Conservation (phyloP, 805 yeast species). For the Spathaspora hagerdaliae region DNA sequence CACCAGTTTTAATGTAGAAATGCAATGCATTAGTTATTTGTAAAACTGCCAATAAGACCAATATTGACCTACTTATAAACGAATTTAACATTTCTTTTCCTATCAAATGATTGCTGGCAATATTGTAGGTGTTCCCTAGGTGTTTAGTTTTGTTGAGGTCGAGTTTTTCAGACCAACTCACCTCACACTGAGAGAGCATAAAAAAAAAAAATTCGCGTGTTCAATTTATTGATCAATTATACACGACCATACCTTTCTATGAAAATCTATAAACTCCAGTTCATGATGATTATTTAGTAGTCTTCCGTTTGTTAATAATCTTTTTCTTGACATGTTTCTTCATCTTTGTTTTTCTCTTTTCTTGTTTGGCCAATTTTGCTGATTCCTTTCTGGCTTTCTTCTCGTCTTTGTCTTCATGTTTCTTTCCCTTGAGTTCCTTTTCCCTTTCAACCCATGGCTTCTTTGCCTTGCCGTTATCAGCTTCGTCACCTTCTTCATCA, state of each 20-base stretch:
- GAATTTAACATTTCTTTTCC: slow-evolving; percentile 5
- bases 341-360: slow-evolving; percentile 38
- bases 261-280: too few relatives aligned
- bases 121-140: slow-evolving; percentile 1
- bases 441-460: slow-evolving; percentile 40
- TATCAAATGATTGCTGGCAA: not conserved
- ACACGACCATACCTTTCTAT: too few relatives aligned
- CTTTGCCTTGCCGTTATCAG: slow-evolving; percentile 19
- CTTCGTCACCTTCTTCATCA: slow-evolving; percentile 26
- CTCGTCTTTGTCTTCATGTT: slow-evolving; percentile 51
- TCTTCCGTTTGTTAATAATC: slow-evolving; percentile 65
- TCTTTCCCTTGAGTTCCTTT: slow-evolving; percentile 60
- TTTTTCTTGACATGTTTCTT: slow-evolving; percentile 28
- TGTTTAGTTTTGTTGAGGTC: not conserved
- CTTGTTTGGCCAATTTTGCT: slow-evolving; percentile 27
- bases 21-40: slow-evolving; percentile 51
- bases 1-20: slow-evolving; percentile 73
- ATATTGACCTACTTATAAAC: not conserved
- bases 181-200: too few relatives aligned
- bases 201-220: too few relatives aligned
- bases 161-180: too few relatives aligned
- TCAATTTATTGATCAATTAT: too few relatives aligned
- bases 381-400: slow-evolving; percentile 41
- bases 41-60: slow-evolving; percentile 9
- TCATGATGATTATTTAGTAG: too few relatives aligned